Evolutionary conservation across 1,139 yeast genomes (phyloP).

Genomic region (Geotrichum histeridarum): DNA sequence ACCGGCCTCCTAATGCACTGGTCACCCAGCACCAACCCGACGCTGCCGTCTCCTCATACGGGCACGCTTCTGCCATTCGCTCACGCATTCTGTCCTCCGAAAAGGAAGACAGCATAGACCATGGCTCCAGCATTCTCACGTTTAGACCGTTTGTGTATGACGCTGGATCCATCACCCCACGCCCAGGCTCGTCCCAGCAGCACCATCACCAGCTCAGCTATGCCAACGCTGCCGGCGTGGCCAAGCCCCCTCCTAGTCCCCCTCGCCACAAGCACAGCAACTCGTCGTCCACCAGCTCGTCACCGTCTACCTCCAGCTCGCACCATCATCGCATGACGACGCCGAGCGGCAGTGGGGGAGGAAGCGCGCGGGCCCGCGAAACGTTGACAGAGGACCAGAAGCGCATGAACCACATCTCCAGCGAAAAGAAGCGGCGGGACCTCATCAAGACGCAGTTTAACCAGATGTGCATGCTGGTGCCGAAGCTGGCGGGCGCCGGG

Average conservation of each 20-base stretch:
- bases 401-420: slow-evolving; percentile 62
- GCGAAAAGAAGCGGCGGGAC: slow-evolving; percentile 72
- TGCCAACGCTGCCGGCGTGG: no score
- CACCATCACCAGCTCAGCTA: not conserved
- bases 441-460: slow-evolving; percentile 50
- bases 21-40: not conserved
- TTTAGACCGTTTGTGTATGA: not conserved
- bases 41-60: not conserved
- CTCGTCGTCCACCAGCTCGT: not conserved
- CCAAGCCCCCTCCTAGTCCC: no score
- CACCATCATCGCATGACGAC: not conserved
- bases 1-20: no score
- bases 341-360: not conserved
- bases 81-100: not conserved
- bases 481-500: slow-evolving; percentile 27
- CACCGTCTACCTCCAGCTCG: no score
- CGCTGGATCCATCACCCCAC: not conserved
- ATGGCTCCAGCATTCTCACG: not conserved
- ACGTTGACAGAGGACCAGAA: slow-evolving; percentile 60
- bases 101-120: not conserved
- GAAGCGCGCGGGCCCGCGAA: slow-evolving; percentile 30
- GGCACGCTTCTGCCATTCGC: not conserved
- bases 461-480: slow-evolving; percentile 38
- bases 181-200: not conserved
- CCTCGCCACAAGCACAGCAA: not conserved